phyloP scores from a whole-genome alignment of 352 stramenopile species.

The Thraustotheca clavata region DNA sequence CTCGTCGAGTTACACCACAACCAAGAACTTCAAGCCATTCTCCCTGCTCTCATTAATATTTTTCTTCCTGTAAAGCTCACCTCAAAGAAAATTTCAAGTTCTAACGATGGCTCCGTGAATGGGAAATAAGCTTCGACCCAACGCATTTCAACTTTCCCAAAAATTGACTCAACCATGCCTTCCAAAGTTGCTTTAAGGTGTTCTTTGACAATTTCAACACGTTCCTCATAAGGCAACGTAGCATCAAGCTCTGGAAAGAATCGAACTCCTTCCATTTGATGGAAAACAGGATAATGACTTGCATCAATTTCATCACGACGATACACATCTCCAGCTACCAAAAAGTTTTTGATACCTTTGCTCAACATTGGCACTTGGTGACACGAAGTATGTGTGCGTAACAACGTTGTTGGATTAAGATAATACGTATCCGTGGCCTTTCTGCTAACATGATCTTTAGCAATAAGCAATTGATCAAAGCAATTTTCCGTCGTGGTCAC shows the following conservation, averaged over 20 bases:
- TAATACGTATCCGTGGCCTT: constrained; percentile 88
- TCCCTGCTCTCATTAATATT: constrained; percentile 27
- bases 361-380: constrained; percentile 91
- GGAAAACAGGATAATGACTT: constrained; percentile 99
- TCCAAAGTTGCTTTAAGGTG: constrained; percentile 95
- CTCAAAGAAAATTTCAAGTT: constrained; percentile 98
- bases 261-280: constrained; percentile 98
- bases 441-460: constrained; percentile 84
- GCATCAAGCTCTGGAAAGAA: constrained; percentile 85
- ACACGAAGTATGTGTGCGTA: constrained; percentile 87
- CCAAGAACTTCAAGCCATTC: constrained; percentile 99
- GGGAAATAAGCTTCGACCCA: constrained; percentile 99
- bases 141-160: constrained; percentile 90
- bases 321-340: constrained; percentile 95
- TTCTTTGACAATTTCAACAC: constrained; percentile 73
- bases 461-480: constrained; percentile 90
- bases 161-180: constrained; percentile 90
- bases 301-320: constrained; percentile 98
- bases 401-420: constrained; percentile 64
- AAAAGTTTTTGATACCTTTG: constrained; percentile 82
- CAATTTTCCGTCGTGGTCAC: constrained; percentile 83
- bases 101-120: constrained; percentile 97
- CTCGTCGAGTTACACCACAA: constrained; percentile 93
- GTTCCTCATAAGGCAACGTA: constrained; percentile 52
- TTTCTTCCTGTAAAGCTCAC: constrained; percentile 23